Percentiles rank a stretch among this genome's conserved stretches.
These are phyloP conservation scores for Crucihimalaya himalaica DNA, from an alignment of 345 rosid species.

Conservation along the genomic window DNA sequence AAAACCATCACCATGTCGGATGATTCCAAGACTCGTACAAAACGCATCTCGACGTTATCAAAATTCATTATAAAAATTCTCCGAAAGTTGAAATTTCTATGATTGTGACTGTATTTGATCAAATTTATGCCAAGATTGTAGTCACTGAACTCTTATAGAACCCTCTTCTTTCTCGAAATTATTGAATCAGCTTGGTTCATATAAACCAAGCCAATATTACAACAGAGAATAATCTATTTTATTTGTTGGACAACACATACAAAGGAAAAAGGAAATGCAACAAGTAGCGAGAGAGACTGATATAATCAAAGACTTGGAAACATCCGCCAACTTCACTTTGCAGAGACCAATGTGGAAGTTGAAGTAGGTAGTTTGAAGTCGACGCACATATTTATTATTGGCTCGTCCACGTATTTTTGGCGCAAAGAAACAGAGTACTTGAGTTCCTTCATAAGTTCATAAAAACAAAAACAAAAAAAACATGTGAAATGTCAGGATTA, in stretches of 20 bases:
- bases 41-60: too few relatives aligned
- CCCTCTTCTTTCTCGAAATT: neutral
- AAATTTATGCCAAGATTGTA: neutral
- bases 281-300: neutral
- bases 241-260: neutral
- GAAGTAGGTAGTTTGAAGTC: constrained; percentile 14
- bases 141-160: neutral
- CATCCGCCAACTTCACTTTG: neutral
- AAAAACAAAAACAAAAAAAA: too few relatives aligned
- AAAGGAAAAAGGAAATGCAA: neutral
- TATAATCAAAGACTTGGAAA: neutral
- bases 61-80: neutral
- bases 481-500: neutral
- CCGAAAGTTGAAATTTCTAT: too few relatives aligned
- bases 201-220: neutral
- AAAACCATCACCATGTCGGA: too few relatives aligned
- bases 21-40: too few relatives aligned
- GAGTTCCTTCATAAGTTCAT: neutral
- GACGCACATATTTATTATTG: neutral
- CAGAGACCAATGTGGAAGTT: constrained; percentile 4
- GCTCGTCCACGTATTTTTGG: constrained; percentile 1
- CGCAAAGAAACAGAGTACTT: constrained; percentile 7
- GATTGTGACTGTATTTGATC: neutral
- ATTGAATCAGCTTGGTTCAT: neutral
- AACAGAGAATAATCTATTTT: neutral